Percentiles rank a stretch among this genome's conserved stretches.
phyloP scores from a whole-genome alignment of 2,329 filamentous ascomycete genomes.

The Raffaelea ambrosiae region DNA sequence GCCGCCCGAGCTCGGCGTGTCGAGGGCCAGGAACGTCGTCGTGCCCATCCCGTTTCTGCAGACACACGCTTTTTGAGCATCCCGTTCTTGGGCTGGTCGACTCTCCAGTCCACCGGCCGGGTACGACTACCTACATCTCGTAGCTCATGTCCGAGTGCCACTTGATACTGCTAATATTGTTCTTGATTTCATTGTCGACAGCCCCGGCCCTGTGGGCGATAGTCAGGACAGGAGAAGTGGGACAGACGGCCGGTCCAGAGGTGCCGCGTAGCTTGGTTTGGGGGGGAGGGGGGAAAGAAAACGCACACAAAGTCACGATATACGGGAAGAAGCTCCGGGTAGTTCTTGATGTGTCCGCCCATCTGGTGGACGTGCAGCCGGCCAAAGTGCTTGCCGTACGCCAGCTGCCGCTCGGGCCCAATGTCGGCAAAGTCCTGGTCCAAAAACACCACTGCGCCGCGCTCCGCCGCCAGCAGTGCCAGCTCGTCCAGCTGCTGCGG shows the following conservation, averaged over 20 bases:
- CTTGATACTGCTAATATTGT: slow-evolving; percentile 17
- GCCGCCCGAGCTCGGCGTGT: slow-evolving; percentile 14
- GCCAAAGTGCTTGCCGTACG: slow-evolving; percentile 35
- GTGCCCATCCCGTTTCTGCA: slow-evolving; percentile 12
- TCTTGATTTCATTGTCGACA: slow-evolving; percentile 16
- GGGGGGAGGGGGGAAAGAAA: too few relatives aligned
- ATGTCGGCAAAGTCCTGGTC: slow-evolving; percentile 26
- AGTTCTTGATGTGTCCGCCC: slow-evolving; percentile 30
- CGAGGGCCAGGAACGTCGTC: slow-evolving; percentile 15
- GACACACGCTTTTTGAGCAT: too few relatives aligned
- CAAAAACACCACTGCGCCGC: slow-evolving; percentile 13
- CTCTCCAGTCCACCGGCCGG: too few relatives aligned
- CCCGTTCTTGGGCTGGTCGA: too few relatives aligned
- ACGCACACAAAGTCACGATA: slow-evolving; percentile 17
- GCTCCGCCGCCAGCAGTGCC: slow-evolving; percentile 6
- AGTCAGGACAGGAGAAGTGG: too few relatives aligned
- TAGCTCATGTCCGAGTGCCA: slow-evolving; percentile 19
- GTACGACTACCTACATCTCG: slow-evolving; percentile 6
- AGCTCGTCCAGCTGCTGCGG: slow-evolving; percentile 6
- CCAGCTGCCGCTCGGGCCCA: slow-evolving; percentile 25
- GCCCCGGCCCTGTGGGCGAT: slow-evolving; percentile 6
- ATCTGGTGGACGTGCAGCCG: slow-evolving; percentile 34
- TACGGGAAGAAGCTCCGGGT: slow-evolving; percentile 31
- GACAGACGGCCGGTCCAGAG: too few relatives aligned
- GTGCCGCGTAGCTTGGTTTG: too few relatives aligned